Evolutionary conservation across 495 filamentous ascomycete species (phyloP).

Genomic region (Endocarpon pusillum): DNA sequence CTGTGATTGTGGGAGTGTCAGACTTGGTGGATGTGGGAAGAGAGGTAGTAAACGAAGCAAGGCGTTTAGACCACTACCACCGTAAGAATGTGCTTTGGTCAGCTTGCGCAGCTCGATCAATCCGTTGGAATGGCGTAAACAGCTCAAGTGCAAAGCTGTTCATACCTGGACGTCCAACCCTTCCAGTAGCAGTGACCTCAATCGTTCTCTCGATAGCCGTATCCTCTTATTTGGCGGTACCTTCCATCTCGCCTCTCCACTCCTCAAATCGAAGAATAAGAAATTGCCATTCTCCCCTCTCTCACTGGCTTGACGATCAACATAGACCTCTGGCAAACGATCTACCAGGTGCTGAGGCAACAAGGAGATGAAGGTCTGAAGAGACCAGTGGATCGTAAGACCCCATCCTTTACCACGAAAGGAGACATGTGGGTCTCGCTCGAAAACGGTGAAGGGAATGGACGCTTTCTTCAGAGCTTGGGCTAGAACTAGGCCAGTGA

Average conservation of each 20-base stretch:
- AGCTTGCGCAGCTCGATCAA: no score
- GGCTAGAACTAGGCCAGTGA: slow-evolving; percentile 41
- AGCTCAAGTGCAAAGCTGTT: no score
- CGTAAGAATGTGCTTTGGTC: no score
- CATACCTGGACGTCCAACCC: slow-evolving; percentile 29
- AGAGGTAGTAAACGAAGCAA: no score
- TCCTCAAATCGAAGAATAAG: slow-evolving; percentile 34
- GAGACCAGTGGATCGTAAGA: slow-evolving; percentile 40
- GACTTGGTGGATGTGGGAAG: no score
- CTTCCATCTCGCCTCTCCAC: slow-evolving; percentile 24
- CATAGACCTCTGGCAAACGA: slow-evolving; percentile 31
- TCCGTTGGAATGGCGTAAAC: no score
- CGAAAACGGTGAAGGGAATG: slow-evolving; percentile 34
- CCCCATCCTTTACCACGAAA: slow-evolving; percentile 38
- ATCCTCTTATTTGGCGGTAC: slow-evolving; percentile 32
- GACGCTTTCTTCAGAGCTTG: slow-evolving; percentile 33
- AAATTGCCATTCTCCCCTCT: slow-evolving; percentile 33
- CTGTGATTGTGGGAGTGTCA: slow-evolving; percentile 26
- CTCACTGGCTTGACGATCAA: slow-evolving; percentile 25
- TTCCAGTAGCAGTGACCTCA: slow-evolving; percentile 28
- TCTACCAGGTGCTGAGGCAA: slow-evolving; percentile 30
- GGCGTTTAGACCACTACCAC: no score
- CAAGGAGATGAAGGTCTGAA: slow-evolving; percentile 29
- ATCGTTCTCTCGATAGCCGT: slow-evolving; percentile 29
- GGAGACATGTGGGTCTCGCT: slow-evolving; percentile 29